These are phyloP conservation scores for Russula sp. DNA, from an alignment of 768 basidiomycete genomes.

Conservation along the genomic window DNA sequence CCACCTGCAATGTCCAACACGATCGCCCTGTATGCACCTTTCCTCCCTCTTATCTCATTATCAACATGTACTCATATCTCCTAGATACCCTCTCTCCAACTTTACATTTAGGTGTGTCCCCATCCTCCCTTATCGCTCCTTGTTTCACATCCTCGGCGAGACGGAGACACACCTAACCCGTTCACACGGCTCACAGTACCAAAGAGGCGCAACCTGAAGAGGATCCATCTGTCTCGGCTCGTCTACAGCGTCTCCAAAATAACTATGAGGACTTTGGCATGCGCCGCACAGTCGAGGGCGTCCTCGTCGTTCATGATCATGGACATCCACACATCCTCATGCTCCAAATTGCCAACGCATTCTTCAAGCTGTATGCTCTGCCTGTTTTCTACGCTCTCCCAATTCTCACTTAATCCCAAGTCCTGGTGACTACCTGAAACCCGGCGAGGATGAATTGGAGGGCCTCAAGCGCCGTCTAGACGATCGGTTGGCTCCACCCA, in stretches of 20 bases:
- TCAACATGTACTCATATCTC: neutral
- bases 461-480: slow-evolving; percentile 87
- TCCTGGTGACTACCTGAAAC: slow-evolving; percentile 97
- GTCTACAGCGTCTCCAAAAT: slow-evolving; percentile 87
- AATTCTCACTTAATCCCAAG: slow-evolving; percentile 33
- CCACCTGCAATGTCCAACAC: slow-evolving; percentile 41
- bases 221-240: slow-evolving; percentile 91
- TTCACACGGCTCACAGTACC: slow-evolving; percentile 43
- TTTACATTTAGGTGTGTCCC: slow-evolving; percentile 75
- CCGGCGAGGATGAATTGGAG: slow-evolving; percentile 87
- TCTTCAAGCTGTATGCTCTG: slow-evolving; percentile 88
- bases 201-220: slow-evolving; percentile 97
- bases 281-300: slow-evolving; percentile 89
- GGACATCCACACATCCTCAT: slow-evolving; percentile 97
- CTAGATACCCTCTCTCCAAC: slow-evolving; percentile 79
- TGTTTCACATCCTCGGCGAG: slow-evolving; percentile 5
- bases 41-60: neutral
- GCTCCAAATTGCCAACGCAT: slow-evolving; percentile 97
- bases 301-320: slow-evolving; percentile 89
- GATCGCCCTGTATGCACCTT: slow-evolving; percentile 37
- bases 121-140: neutral
- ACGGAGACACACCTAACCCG: slow-evolving; percentile 6
- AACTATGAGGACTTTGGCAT: slow-evolving; percentile 98
- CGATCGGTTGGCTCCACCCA: slow-evolving; percentile 77
- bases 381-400: neutral